Base-by-base conservation (phyloP, 352 stramenopile species). In the Pythium monospermum region DNA sequence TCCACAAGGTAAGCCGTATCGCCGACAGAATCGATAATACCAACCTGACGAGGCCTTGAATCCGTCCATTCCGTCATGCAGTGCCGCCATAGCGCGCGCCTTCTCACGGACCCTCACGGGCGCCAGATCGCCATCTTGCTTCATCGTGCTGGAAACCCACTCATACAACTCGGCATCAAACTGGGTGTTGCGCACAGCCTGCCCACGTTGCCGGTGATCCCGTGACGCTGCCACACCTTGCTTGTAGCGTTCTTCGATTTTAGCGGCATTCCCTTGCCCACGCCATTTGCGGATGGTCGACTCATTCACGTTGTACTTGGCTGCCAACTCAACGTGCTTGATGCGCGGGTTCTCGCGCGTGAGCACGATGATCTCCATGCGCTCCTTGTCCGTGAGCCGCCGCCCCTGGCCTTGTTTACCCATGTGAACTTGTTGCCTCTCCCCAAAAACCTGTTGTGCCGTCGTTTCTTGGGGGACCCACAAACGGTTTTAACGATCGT, bases 221-320 rank as follows among this genome's bases (percentile, higher is more conserved):
- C 69, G 68, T 27, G 62, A 60, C 1, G 53, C 58, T 4, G 57
- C 45, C 11, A 65, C 61, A 28, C 69, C 66, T 8, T 69, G 55
- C 18, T 36, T 41, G 52, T 81, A 76, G 22, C 73, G 70, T 42
- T 61, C 49, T 23, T 75, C 59, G 45, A 81, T 65, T 32, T 66
- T 66, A 25, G 64, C 31, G 19, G 68, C 65, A 49, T 81, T 77
- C 19, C 21, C 42, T 35, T 68, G 43, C 23, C 46, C 52, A 13
- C 70, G 70, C 70, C 70, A 81, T 46, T 76, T 80, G 57, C 71
- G 70, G 54, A 84, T 82, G n/a, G 73, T 79, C 21, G 73, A 77
- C 54, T 76, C 70, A 47, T 76, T 77, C 23, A 84, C 71, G 46
- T 55, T 55, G 60, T 76, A 84, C 51, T 57, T 66, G 48, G 44